Evolutionary conservation across 2,329 filamentous ascomycete species (phyloP).

Genomic region (Cladobotryum protrusum): DNA sequence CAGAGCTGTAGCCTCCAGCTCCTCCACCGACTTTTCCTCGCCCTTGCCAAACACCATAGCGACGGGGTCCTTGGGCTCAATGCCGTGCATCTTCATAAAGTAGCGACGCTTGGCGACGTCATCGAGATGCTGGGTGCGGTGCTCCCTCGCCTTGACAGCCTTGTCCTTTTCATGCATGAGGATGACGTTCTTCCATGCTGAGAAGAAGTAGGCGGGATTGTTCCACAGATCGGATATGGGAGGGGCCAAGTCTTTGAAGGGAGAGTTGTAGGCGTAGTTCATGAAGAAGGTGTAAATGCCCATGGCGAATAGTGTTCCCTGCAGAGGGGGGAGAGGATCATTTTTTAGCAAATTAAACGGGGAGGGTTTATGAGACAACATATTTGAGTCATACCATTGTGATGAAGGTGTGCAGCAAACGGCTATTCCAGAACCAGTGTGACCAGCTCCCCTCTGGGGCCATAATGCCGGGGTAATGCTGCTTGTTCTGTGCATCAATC

Average conservation of each 20-base stretch:
- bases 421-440: constrained; percentile 78
- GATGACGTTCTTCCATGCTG: constrained; percentile 64
- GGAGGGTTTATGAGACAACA: not conserved
- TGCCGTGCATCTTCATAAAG: constrained; percentile 79
- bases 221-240: constrained; percentile 59
- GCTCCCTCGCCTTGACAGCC: constrained; percentile 61
- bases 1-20: constrained; percentile 30
- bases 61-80: constrained; percentile 58
- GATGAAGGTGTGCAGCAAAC: constrained; percentile 71
- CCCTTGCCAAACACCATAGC: constrained; percentile 37
- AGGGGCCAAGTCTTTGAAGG: constrained; percentile 74
- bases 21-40: constrained; percentile 29
- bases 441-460: constrained; percentile 75
- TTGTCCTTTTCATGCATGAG: constrained; percentile 69
- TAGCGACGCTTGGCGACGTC: constrained; percentile 82
- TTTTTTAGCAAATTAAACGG: constrained; percentile 2
- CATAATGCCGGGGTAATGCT: constrained; percentile 84
- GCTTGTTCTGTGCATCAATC: constrained; percentile 56
- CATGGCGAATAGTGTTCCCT: constrained; percentile 63
- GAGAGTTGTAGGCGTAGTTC: constrained; percentile 74
- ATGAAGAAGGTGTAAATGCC: constrained; percentile 67
- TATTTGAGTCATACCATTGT: constrained; percentile 58
- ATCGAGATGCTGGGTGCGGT: constrained; percentile 66
- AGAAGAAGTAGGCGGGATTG: constrained; percentile 62
- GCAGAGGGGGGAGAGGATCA: not conserved